Evolutionary conservation across 2,329 filamentous ascomycete species (phyloP).

Genomic region (Aaosphaeria pasadenensis): DNA sequence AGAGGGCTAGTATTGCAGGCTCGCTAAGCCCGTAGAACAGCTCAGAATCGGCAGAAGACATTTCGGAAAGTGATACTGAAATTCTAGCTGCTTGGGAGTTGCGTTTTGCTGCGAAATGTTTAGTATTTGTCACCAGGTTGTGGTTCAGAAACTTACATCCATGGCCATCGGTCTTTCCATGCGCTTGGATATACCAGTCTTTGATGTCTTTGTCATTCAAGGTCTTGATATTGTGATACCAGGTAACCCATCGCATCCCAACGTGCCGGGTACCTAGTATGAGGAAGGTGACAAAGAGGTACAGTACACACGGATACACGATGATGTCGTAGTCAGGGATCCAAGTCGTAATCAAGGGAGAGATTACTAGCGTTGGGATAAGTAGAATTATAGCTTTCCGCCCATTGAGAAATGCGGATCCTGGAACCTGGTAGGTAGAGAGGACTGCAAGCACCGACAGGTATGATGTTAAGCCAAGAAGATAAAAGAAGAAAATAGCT

Average conservation of each 20-base stretch:
- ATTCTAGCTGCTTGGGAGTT: constrained; percentile 5
- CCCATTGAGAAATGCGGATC: constrained; percentile 56
- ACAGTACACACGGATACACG: constrained; percentile 56
- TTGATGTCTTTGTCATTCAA: constrained; percentile 51
- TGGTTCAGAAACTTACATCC: too few relatives aligned
- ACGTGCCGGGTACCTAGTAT: constrained; percentile 54
- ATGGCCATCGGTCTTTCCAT: not conserved
- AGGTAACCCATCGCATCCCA: constrained; percentile 58
- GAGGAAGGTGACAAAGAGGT: constrained; percentile 51
- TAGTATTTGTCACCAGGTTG: too few relatives aligned
- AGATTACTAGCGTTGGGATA: constrained; percentile 56
- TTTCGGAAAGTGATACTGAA: constrained; percentile 20
- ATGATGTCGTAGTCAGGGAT: constrained; percentile 48
- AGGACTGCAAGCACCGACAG: constrained; percentile 54
- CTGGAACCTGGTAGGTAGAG: constrained; percentile 47
- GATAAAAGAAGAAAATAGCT: constrained; percentile 59
- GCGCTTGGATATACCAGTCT: constrained; percentile 46
- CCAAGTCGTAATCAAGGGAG: constrained; percentile 56
- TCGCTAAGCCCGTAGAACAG: constrained; percentile 46
- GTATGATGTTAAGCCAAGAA: constrained; percentile 57
- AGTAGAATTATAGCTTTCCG: constrained; percentile 55
- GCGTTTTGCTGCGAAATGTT: too few relatives aligned
- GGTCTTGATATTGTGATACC: constrained; percentile 51
- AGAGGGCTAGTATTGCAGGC: constrained; percentile 48
- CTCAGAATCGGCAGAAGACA: constrained; percentile 27